These are phyloP conservation scores for Ophiostoma pallidulum DNA, from an alignment of 2,329 filamentous ascomycete genomes.

Conservation along the genomic window DNA sequence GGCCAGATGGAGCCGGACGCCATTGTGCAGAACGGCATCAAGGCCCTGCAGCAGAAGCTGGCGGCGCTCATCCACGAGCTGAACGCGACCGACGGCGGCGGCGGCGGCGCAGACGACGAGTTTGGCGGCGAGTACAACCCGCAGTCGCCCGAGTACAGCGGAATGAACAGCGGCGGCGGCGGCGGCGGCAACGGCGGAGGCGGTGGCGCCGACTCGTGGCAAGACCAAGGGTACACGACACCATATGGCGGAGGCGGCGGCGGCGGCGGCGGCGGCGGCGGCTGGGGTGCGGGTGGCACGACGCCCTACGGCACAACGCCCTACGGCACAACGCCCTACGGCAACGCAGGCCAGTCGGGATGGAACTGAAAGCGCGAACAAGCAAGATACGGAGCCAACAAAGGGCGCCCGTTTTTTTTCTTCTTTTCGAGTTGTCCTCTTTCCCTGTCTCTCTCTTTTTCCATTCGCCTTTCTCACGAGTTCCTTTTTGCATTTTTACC, in stretches of 20 bases:
- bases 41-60: constrained; percentile 81
- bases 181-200: not conserved
- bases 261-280: constrained; percentile 45
- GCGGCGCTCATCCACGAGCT: constrained; percentile 55
- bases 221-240: constrained; percentile 59
- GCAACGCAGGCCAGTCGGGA: constrained; percentile 40
- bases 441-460: not conserved
- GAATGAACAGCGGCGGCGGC: constrained; percentile 37
- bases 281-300: constrained; percentile 52
- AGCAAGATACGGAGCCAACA: not conserved
- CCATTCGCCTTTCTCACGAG: not conserved
- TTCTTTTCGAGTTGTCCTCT: constrained; percentile 2
- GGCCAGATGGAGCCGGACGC: constrained; percentile 83
- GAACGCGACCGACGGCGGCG: constrained; percentile 34
- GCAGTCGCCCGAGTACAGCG: constrained; percentile 56
- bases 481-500: no score
- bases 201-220: constrained; percentile 46
- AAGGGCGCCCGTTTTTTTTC: not conserved
- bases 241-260: constrained; percentile 46
- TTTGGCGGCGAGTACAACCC: constrained; percentile 45
- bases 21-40: constrained; percentile 82
- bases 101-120: constrained; percentile 37
- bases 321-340: constrained; percentile 43
- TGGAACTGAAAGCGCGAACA: constrained; percentile 32
- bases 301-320: constrained; percentile 37